A percentile compares a stretch with the other conserved stretches of the same genome.
phyloP scores from a whole-genome alignment of 2,329 filamentous ascomycete species.

The Penicillium sp. region DNA sequence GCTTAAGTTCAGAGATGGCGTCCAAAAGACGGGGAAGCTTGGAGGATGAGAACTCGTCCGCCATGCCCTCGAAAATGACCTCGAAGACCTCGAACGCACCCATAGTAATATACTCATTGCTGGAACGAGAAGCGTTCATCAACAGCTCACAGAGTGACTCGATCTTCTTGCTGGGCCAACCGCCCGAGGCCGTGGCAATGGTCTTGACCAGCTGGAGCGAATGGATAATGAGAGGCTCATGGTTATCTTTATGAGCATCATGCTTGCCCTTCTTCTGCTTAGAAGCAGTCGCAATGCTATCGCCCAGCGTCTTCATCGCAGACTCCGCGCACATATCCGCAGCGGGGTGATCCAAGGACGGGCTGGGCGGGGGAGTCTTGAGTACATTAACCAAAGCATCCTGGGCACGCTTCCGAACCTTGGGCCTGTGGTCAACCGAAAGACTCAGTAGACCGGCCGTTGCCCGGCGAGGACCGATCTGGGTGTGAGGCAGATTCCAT shows the following conservation, averaged over 20 bases:
- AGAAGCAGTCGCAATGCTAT: constrained; percentile 64
- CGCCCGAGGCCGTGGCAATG: constrained; percentile 79
- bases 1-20: constrained; percentile 86
- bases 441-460: constrained; percentile 82
- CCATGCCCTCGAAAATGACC: constrained; percentile 90
- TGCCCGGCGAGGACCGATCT: constrained; percentile 82
- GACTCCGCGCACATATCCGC: constrained; percentile 95
- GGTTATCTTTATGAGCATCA: constrained; percentile 48
- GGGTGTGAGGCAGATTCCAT: constrained; percentile 81
- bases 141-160: constrained; percentile 87
- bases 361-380: constrained; percentile 81
- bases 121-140: constrained; percentile 82
- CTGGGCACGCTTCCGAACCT: constrained; percentile 89
- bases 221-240: constrained; percentile 85
- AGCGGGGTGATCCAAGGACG: constrained; percentile 88
- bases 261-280: constrained; percentile 62
- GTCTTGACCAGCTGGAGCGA: constrained; percentile 89
- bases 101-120: constrained; percentile 95
- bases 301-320: constrained; percentile 74
- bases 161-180: constrained; percentile 96
- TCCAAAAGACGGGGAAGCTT: constrained; percentile 88
- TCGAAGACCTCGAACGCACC: constrained; percentile 96
- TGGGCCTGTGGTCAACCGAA: constrained; percentile 82
- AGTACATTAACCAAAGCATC: constrained; percentile 83
- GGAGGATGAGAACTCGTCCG: constrained; percentile 78